Conservation (phyloP, 1,284 basidiomycete species). For the Naganishia liquefaciens region DNA sequence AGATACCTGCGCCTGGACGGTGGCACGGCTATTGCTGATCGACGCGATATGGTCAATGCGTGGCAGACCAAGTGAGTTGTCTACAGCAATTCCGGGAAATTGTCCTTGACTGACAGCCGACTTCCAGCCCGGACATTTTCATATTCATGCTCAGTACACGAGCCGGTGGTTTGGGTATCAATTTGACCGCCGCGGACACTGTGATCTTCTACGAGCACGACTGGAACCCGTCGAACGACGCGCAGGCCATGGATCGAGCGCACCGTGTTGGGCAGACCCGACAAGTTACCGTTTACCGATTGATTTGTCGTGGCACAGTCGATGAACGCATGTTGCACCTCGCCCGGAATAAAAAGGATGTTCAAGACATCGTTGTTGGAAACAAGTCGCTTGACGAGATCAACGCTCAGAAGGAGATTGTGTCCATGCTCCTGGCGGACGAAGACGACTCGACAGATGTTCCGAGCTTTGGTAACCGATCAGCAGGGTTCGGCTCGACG, state of each 20-base stretch:
- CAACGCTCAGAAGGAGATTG: slow-evolving; percentile 95
- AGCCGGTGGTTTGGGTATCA: slow-evolving; percentile 97
- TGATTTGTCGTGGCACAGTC: slow-evolving; percentile 95
- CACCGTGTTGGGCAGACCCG: slow-evolving; percentile 98
- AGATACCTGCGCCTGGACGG: slow-evolving; percentile 97
- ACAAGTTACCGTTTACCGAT: slow-evolving; percentile 96
- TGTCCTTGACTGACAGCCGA: background rate
- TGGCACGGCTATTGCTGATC: slow-evolving; percentile 90
- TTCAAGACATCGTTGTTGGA: slow-evolving; percentile 98
- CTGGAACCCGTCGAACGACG: slow-evolving; percentile 99
- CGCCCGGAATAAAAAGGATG: slow-evolving; percentile 92
- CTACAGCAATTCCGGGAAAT: too few relatives aligned
- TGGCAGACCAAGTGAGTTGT: slow-evolving; percentile 91
- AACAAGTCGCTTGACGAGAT: slow-evolving; percentile 91
- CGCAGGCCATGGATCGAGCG: slow-evolving; percentile 99
- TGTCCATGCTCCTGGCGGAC: slow-evolving; percentile 91
- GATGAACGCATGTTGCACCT: slow-evolving; percentile 97
- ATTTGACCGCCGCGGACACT: slow-evolving; percentile 95
- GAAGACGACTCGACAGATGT: slow-evolving; percentile 55
- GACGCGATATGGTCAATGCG: slow-evolving; percentile 98
- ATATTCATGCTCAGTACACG: slow-evolving; percentile 94
- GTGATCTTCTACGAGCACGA: slow-evolving; percentile 98
- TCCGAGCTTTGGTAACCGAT: slow-evolving; percentile 15
- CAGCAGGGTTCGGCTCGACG: slow-evolving; percentile 16
- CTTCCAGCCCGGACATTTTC: slow-evolving; percentile 81